Evolutionary conservation across 495 filamentous ascomycete genomes (phyloP).

Genomic region (Annulohypoxylon bovei): DNA sequence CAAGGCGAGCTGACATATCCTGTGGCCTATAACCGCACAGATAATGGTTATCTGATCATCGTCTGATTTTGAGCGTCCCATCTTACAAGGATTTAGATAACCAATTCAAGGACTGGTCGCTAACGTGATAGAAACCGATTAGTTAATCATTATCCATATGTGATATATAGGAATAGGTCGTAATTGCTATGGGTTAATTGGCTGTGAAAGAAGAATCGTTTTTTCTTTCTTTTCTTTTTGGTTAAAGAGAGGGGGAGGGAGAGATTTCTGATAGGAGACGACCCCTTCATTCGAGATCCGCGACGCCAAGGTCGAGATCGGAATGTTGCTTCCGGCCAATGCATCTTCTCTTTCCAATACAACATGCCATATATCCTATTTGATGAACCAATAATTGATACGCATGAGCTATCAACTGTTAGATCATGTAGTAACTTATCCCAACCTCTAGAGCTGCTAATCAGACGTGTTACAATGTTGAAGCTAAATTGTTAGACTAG

Average conservation of each 20-base stretch:
- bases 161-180: not conserved
- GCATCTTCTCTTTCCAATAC: not conserved
- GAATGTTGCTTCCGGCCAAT: not conserved
- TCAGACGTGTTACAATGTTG: too few relatives aligned
- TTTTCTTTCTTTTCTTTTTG: too few relatives aligned
- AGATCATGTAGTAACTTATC: too few relatives aligned
- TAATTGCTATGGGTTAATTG: not conserved
- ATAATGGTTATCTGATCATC: conserved; percentile 9
- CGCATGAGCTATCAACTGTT: too few relatives aligned
- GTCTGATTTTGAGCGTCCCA: conserved; percentile 1
- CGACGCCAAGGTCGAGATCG: conserved; percentile 5
- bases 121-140: not conserved
- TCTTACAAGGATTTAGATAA: conserved; percentile 4
- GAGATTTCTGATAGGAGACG: not conserved
- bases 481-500: too few relatives aligned
- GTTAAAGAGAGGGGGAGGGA: too few relatives aligned
- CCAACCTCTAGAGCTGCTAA: too few relatives aligned
- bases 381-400: not conserved
- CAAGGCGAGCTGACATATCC: not conserved
- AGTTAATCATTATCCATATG: not conserved
- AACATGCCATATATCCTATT: too few relatives aligned
- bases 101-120: not conserved
- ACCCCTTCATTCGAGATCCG: not conserved
- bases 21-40: conserved; percentile 6
- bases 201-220: not conserved